Evolutionary conservation across 2,329 filamentous ascomycete species (phyloP).

Genomic region (Pestalotiopsis sp.): DNA sequence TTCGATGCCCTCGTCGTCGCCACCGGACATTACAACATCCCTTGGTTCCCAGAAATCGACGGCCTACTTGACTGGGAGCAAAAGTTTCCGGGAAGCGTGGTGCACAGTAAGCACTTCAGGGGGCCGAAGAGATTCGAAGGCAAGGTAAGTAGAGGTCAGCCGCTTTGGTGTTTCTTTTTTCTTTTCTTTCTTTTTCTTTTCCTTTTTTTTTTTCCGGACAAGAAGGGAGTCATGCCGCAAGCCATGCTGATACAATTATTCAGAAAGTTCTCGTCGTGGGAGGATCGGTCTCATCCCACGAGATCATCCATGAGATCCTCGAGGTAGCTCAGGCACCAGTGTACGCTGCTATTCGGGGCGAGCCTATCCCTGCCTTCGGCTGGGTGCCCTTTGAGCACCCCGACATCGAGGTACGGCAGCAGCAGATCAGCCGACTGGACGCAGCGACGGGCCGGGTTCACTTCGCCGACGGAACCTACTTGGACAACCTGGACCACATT

Average conservation of each 20-base stretch:
- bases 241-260: background rate
- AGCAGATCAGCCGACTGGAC: constrained; percentile 45
- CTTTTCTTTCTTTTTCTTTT: background rate
- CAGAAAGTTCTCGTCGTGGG: constrained; percentile 59
- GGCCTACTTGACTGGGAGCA: constrained; percentile 60
- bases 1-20: constrained; percentile 69
- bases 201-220: background rate
- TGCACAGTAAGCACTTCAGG: constrained; percentile 74
- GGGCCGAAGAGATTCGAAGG: constrained; percentile 28
- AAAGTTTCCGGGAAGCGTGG: constrained; percentile 51
- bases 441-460: constrained; percentile 40
- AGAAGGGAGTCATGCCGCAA: background rate
- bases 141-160: constrained; percentile 27
- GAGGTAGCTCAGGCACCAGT: constrained; percentile 48
- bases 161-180: background rate
- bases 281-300: constrained; percentile 59
- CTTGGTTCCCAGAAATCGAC: constrained; percentile 59
- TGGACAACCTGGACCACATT: constrained; percentile 55
- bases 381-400: constrained; percentile 61
- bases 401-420: constrained; percentile 42
- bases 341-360: constrained; percentile 48
- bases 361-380: constrained; percentile 53
- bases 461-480: constrained; percentile 53
- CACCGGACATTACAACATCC: constrained; percentile 67
- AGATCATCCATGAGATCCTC: constrained; percentile 56